Evolutionary conservation across 1,139 yeast species (phyloP), one percentile per base, ranked within the genome.

Genomic region (Yamadazyma songkhlaensis): DNA sequence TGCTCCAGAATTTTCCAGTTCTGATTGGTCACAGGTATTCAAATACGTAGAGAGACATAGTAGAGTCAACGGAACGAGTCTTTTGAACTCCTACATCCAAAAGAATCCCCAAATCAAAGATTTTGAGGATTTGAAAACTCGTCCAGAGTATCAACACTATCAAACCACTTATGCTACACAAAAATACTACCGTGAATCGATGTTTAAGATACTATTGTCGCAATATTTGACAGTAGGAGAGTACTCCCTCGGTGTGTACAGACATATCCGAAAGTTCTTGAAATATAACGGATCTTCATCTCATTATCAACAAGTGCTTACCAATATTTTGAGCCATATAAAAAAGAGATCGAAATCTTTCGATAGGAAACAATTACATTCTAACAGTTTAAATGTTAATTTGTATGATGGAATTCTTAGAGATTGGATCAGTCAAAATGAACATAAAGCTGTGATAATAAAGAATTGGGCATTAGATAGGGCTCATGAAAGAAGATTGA

Each of bases 161-260:
- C 20, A 17, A 17, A 6, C 20, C 6, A 17, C 20, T 17, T 17
- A 17, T 17, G 20, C 20, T 17, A 17, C 20, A 4, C 20, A 17
- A 17, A 17, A 17, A 17, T 17, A 17, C 6, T 17, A 17, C 20
- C 20, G 20, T 17, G 20, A 17, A 17, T 17, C 20, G 6, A 17
- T 17, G 20, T 17, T 17, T 17, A 17, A 17, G 20, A 17, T 17
- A 4, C 20, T 17, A 4, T 17, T 17, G 20, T 4, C 20, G 4
- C 20, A 17, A 17, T 17, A 17, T 6, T 17, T 17, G 20, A 4
- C 20, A 4, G 6, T 6, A 4, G 20, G 20, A 17, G 20, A 47
- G 10, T 68, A 56, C 42, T 59, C 71, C 2, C 42, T 50, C 3
- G 38, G 48, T 9, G 51, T 59, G 9, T 63, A 53, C 49, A 54